Conservation (phyloP, 768 basidiomycete genomes). For the Omphalotus guepiniiformis region DNA sequence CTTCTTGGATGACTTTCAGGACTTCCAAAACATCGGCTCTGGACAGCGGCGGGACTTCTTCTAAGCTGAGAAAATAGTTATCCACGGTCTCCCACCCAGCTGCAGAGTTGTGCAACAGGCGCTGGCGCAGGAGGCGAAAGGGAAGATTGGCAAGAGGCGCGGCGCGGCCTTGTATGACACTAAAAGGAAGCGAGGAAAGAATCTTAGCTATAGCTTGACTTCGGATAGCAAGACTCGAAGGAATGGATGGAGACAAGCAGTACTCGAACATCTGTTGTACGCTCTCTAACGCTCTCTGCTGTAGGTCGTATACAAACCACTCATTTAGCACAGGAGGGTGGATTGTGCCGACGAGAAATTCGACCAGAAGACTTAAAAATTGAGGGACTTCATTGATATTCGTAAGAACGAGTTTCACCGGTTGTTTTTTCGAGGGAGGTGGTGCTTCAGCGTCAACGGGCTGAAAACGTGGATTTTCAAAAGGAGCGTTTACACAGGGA, state of each 20-base stretch:
- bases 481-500: neutral
- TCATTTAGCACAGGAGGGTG: conserved; percentile 38
- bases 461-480: conserved; percentile 6
- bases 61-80: conserved; percentile 18
- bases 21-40: conserved; percentile 32
- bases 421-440: conserved; percentile 16
- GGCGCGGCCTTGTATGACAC: conserved; percentile 27
- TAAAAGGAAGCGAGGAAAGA: conserved; percentile 25
- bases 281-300: conserved; percentile 36
- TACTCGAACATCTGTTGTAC: conserved; percentile 38
- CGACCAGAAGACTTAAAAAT: conserved; percentile 43
- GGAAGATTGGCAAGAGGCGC: conserved; percentile 28
- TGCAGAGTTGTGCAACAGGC: conserved; percentile 40
- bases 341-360: conserved; percentile 39
- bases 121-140: conserved; percentile 37
- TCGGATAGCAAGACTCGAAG: conserved; percentile 27
- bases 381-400: conserved; percentile 37
- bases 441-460: neutral
- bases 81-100: conserved; percentile 35
- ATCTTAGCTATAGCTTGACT: conserved; percentile 37
- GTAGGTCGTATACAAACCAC: conserved; percentile 47
- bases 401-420: conserved; percentile 28
- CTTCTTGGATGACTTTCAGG: conserved; percentile 34
- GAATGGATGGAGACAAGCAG: conserved; percentile 36
- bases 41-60: conserved; percentile 13